Evolutionary conservation across 2,329 filamentous ascomycete species (phyloP).

Genomic region (Phialophora chinensis): DNA sequence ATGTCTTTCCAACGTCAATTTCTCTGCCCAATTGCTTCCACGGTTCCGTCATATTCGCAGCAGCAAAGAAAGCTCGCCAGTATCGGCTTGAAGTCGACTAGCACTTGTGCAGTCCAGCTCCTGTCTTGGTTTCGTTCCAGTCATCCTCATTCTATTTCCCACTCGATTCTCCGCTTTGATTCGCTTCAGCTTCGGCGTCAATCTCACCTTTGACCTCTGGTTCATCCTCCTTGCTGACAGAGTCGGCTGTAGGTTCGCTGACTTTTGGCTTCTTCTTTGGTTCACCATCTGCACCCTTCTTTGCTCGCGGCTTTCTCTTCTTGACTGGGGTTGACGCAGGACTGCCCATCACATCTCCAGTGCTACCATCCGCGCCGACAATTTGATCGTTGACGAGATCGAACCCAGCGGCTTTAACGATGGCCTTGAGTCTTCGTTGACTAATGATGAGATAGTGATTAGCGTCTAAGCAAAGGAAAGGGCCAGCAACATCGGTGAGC

Average conservation of each 20-base stretch:
- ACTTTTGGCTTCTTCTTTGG: neutral
- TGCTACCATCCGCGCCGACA: neutral
- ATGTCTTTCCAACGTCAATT: neutral
- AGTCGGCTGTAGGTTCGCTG: neutral
- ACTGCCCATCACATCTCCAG: neutral
- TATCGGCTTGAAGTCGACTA: neutral
- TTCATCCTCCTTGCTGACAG: neutral
- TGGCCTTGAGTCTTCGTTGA: neutral
- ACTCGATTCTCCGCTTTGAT: neutral
- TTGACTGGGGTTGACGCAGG: neutral
- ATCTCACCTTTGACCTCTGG: neutral
- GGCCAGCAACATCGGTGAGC: neutral
- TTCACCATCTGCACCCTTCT: neutral
- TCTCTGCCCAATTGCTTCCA: neutral
- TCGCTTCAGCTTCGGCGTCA: neutral
- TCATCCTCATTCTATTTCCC: neutral
- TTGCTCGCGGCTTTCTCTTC: neutral
- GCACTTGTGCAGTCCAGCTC: neutral
- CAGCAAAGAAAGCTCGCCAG: neutral
- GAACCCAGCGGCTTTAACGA: neutral
- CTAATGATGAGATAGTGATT: neutral
- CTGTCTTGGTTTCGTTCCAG: neutral
- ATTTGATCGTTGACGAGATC: slow-evolving; percentile 5
- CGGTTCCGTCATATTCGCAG: neutral
- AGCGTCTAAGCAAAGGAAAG: neutral